These are phyloP conservation scores for Beauveria scarabaeidicola DNA, from an alignment of 2,329 filamentous ascomycete species.

Conservation along the genomic window DNA sequence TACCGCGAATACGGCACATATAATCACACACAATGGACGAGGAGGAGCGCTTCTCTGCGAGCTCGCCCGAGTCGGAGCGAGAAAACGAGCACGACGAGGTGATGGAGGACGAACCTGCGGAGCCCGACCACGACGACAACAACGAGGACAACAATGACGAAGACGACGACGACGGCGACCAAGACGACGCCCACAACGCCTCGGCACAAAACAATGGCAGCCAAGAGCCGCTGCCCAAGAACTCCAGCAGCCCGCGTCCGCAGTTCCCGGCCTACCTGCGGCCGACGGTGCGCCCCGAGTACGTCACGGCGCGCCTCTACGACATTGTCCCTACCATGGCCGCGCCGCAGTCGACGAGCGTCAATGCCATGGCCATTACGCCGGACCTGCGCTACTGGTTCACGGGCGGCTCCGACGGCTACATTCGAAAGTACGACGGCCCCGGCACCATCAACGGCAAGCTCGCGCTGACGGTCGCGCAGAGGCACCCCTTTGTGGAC, in stretches of 20 bases:
- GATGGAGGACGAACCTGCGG: constrained; percentile 17
- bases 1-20: neutral
- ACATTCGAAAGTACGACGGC: constrained; percentile 95
- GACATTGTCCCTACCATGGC: constrained; percentile 97
- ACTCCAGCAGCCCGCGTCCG: constrained; percentile 22
- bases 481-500: constrained; percentile 93
- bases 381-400: constrained; percentile 94
- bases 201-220: constrained; percentile 19
- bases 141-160: constrained; percentile 29
- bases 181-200: constrained; percentile 29
- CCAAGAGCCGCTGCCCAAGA: constrained; percentile 17
- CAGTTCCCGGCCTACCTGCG: constrained; percentile 26
- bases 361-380: constrained; percentile 86
- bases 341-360: constrained; percentile 87
- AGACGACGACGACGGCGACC: constrained; percentile 26
- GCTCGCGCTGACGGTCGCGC: constrained; percentile 84
- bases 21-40: constrained; percentile 21
- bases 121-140: constrained; percentile 26
- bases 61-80: constrained; percentile 26
- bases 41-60: constrained; percentile 24
- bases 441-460: constrained; percentile 92
- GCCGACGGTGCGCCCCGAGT: constrained; percentile 64
- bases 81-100: constrained; percentile 18
- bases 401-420: constrained; percentile 87
- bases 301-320: constrained; percentile 71